Evolutionary conservation across 164 flowering plant species (phyloP), one percentile per base, ranked within the genome.

Genomic region (Brasenia schreberi): DNA sequence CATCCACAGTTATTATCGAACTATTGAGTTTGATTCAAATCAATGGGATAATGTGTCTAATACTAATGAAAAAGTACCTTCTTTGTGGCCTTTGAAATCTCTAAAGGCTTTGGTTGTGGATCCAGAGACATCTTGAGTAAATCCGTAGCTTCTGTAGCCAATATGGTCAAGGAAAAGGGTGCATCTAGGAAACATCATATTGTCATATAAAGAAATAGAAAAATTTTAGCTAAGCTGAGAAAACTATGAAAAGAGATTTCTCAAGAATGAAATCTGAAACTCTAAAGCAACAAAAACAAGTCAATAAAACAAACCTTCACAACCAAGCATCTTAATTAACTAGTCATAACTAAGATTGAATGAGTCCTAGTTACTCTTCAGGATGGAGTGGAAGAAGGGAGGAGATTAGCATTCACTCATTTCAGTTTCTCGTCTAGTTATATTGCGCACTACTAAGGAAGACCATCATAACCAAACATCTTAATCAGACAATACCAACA

Each of bases 71-170:
- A 33, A n/a, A 39, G 59, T 73, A 85, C 89, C 88, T 85, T 87
- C 68, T 87, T 90, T 17, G 80, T 69, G 2, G 83, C 72, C 76
- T 86, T 87, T 9, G 84, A 74, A 33, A 74, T 73, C 62, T 84
- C 87, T 65, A 77, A 9, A 5, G 77, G 42, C 75, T 85, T 81
- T 45, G 80, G 12, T 59, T 82, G 87, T 49, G 90, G 69, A 66
- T 89, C 91, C 62, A 89, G 49, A 0, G 88, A 71, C 66, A 87
- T 65, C 4, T 87, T 81, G 62, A 89, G 69, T 79, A 89, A 76
- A 64, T 86, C 89, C 69, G 92, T 65, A 65, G 89, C 73, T 76
- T 85, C 92, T 88, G 77, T 39, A 18, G 33, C 27, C 71, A 5
- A 11, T 67, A 19, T 42, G 63, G 81, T 78, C 14, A 81, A 81